Base-by-base conservation (phyloP, 2,329 filamentous ascomycete genomes). In the Stromatinia cepivora region DNA sequence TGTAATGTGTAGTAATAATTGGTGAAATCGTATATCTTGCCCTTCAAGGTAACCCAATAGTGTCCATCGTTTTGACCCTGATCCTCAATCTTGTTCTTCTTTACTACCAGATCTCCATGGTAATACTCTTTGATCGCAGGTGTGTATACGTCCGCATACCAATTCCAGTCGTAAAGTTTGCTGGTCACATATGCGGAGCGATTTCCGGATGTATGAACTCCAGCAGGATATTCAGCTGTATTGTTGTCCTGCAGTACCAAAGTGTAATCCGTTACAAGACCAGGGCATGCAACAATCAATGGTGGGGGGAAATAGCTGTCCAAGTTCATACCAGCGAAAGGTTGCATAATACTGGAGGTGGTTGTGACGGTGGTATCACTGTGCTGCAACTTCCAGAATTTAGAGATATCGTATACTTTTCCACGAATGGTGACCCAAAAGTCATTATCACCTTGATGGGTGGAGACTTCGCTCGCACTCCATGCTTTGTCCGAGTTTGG, bases 401-500 rank as follows among this genome's bases (percentile, higher is more conserved):
- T 92, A 66, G 89, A 87, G 57, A 99, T 88, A 76, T 99, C 95
- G 81, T 98, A 99, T 45, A 98, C 94, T 54, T 88, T 88, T 72
- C 95, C 95, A 69, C 90, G 90, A 73, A 96, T 89, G 75, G 91
- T 93, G 76, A 98, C 94, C 82, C 86, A 99, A 79, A 90, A 97
- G 77, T 97, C 91, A 69, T 88, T 84, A 9, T 85, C 82, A n/a
- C 88, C 91, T 74, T 87, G 84, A 76, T 97, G 94, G 50, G 81
- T 85, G 20, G 81, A 76, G 9, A 97, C 88, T 78, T 99, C 87
- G 15, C 84, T 84, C 6, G 82, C 78, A 66, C 88, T 88, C 93
- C 93, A 99, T 3, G 88, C 95, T 79, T 97, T 97, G 82, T 97
- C 88, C 73, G 88, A 92, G 78, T 97, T 94, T 20, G 95, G 95